Evolutionary conservation across 2,329 filamentous ascomycete genomes (phyloP), one percentile per base, ranked within the genome.

Genomic region (Penicillium sp.): DNA sequence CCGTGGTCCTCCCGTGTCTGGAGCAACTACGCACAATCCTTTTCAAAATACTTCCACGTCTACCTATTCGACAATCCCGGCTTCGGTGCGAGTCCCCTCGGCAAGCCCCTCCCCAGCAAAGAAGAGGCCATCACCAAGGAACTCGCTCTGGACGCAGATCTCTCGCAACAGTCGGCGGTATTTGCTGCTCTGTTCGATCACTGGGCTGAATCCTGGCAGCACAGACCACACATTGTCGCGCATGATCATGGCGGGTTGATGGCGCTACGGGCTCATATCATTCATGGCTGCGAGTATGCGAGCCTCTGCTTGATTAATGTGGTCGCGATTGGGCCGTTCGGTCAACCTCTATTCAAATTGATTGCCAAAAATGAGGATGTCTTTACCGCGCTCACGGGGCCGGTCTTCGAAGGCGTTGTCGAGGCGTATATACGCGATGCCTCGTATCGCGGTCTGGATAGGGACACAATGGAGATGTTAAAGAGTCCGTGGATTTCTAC

Each of bases 31-130:
- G 77, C 76, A 1, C 60, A 69, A 34, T 66, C 76, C 2, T 65
- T 82, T 1, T 67, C 74, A 4, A 63, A 65, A 2, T 69, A 71
- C 15, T 78, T 76, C 54, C 70, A 69, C 11, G 73, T 82, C 51
- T 77, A 81, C 59, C 67, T 82, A 12, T 82, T 78, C 58, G 80
- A 82, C 57, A 75, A 79, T 12, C 77, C 79, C 3, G 80, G 80
- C 0, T 82, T 80, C 55, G 79, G 80, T 11, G 59, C 70, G 4
- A 78, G 75, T 0, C 75, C 78, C 0, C 55, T 68, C 1, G 70
- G 70, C 6, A 12, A 48, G 8, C 68, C 68, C 4, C 50, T 66
- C 1, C 58, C 54, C 3, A 28, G 17, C 31, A 49, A 49, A 20
- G 56, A 65, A 11, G 50, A 67, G 14, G 67, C 71, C 0, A 57